phyloP scores from a whole-genome alignment of 1,139 yeast species.

The Tardiomyces digboiensis region DNA sequence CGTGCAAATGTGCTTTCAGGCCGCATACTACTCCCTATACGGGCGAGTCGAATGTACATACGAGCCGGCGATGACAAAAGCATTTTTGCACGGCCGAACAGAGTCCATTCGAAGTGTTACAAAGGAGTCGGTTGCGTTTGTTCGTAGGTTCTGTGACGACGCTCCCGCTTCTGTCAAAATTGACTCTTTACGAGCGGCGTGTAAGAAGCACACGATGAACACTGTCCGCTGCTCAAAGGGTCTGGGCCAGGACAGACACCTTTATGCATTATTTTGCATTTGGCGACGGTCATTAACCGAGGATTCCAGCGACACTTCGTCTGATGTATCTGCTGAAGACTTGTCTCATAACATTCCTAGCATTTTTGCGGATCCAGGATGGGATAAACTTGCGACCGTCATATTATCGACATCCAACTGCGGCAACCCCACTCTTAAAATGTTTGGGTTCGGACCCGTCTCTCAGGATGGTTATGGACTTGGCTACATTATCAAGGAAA shows the following conservation, averaged over 20 bases:
- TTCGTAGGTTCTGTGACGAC: constrained; percentile 75
- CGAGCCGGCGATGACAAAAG: constrained; percentile 95
- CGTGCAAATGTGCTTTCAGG: constrained; percentile 91
- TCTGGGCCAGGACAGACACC: constrained; percentile 82
- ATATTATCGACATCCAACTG: constrained; percentile 57
- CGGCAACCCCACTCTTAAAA: constrained; percentile 80
- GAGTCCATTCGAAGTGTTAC: constrained; percentile 87
- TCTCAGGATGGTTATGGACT: constrained; percentile 87
- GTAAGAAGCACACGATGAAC: constrained; percentile 55
- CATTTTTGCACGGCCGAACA: constrained; percentile 81
- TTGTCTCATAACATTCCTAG: constrained; percentile 36
- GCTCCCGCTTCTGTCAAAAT: constrained; percentile 54
- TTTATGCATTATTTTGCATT: constrained; percentile 78
- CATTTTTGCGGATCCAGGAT: constrained; percentile 72
- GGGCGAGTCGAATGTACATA: constrained; percentile 92
- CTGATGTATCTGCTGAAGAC: constrained; percentile 10
- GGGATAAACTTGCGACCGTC: constrained; percentile 61
- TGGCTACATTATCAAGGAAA: constrained; percentile 82
- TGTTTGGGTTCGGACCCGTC: constrained; percentile 92
- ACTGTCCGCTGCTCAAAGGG: constrained; percentile 68
- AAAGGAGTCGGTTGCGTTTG: constrained; percentile 70
- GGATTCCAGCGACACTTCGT: constrained; percentile 21
- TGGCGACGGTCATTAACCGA: constrained; percentile 70
- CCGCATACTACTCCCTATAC: constrained; percentile 83
- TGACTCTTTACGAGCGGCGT: constrained; percentile 53